phyloP scores from a whole-genome alignment of 768 basidiomycete species.

The Neoboletus subvelutipes region DNA sequence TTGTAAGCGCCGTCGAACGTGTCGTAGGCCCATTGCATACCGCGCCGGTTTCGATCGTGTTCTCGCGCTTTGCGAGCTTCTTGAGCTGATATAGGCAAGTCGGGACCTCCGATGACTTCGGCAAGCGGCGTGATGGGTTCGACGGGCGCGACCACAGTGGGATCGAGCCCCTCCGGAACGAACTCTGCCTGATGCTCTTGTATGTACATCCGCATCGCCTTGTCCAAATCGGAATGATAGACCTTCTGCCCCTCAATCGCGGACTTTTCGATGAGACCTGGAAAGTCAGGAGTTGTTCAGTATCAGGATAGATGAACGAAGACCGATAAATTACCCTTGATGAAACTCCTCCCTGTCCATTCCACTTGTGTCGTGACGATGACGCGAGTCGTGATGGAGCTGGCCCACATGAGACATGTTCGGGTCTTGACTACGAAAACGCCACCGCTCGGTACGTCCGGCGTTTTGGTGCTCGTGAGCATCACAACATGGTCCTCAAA shows the following conservation, averaged over 20 bases:
- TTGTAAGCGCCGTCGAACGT: conserved; percentile 75
- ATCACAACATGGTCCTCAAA: conserved; percentile 81
- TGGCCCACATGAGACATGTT: conserved; percentile 95
- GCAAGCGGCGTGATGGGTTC: conserved; percentile 35
- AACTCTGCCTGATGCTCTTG: conserved; percentile 89
- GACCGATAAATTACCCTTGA: conserved; percentile 62
- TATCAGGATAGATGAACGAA: background rate
- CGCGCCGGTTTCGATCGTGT: conserved; percentile 65
- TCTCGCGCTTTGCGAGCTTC: conserved; percentile 52
- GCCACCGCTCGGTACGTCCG: conserved; percentile 92
- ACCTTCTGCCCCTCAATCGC: conserved; percentile 89
- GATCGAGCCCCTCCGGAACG: conserved; percentile 76
- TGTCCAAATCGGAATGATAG: conserved; percentile 82
- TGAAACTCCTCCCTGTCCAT: conserved; percentile 96
- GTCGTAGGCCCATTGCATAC: conserved; percentile 86
- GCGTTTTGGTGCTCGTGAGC: conserved; percentile 87
- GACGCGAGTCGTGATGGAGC: conserved; percentile 69
- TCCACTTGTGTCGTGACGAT: conserved; percentile 90
- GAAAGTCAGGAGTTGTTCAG: conserved; percentile 5
- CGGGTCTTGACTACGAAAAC: conserved; percentile 93
- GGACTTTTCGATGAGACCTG: conserved; percentile 92
- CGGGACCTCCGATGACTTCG: conserved; percentile 11
- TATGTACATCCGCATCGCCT: conserved; percentile 86
- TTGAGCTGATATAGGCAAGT: conserved; percentile 4
- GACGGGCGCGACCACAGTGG: conserved; percentile 48